Evolutionary conservation across 2,329 filamentous ascomycete genomes (phyloP).

Genomic region (Sporothrix pallida): DNA sequence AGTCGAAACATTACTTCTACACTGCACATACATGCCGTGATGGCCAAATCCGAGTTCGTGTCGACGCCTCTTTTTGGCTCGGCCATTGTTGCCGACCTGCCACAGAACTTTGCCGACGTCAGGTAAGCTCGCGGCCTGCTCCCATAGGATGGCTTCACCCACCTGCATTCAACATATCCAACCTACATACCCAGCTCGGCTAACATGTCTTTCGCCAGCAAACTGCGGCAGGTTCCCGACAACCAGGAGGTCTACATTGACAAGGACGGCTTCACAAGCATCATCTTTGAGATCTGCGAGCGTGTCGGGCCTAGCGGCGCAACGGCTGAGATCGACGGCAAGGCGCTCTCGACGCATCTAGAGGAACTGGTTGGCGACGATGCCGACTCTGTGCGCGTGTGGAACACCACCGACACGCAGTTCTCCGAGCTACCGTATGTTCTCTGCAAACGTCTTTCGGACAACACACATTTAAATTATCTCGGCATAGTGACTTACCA

Average conservation of each 20-base stretch:
- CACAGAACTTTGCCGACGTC: slow-evolving; percentile 71
- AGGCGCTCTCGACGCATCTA: slow-evolving; percentile 71
- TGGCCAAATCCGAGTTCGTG: slow-evolving; percentile 56
- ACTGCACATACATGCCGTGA: slow-evolving; percentile 41
- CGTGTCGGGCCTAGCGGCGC: slow-evolving; percentile 66
- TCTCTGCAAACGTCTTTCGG: too few species aligned
- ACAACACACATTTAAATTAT: too few species aligned
- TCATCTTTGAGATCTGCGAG: slow-evolving; percentile 91
- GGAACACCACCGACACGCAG: slow-evolving; percentile 67
- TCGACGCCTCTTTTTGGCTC: slow-evolving; percentile 72
- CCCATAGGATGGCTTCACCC: neutral
- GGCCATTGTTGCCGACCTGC: slow-evolving; percentile 72
- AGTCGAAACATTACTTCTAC: neutral
- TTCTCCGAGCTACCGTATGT: slow-evolving; percentile 53
- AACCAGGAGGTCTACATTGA: slow-evolving; percentile 95
- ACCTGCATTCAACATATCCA: neutral
- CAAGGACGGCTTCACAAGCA: slow-evolving; percentile 78
- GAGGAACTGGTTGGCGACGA: slow-evolving; percentile 72
- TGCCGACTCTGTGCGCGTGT: slow-evolving; percentile 67
- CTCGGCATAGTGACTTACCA: slow-evolving; percentile 35
- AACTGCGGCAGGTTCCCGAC: slow-evolving; percentile 76
- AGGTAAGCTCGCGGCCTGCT: slow-evolving; percentile 60
- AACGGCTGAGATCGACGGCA: slow-evolving; percentile 67
- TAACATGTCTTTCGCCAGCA: slow-evolving; percentile 51
- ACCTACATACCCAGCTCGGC: too few species aligned